Evolutionary conservation across 345 rosid species (phyloP).

Genomic region (Brassica napus): DNA sequence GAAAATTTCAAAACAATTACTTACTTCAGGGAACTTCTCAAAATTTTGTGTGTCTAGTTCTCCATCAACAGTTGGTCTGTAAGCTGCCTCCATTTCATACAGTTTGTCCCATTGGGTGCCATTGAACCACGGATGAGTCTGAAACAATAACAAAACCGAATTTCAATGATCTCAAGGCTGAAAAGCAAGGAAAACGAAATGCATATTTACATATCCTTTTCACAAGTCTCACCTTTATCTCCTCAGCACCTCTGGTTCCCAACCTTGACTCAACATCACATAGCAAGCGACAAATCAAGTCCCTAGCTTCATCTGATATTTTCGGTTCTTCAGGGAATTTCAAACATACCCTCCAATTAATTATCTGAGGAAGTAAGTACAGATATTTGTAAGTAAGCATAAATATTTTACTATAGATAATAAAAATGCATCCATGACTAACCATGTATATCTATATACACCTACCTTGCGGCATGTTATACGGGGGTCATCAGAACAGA

Average conservation of each 20-base stretch:
- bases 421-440: slow-evolving; percentile 24
- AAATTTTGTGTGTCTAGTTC: slow-evolving; percentile 96
- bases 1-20: slow-evolving; percentile 27
- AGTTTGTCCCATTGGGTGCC: slow-evolving; percentile 80
- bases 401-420: slow-evolving; percentile 14
- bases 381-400: slow-evolving; percentile 30
- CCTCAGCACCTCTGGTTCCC: slow-evolving; percentile 91
- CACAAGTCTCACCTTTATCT: slow-evolving; percentile 63
- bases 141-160: slow-evolving; percentile 26
- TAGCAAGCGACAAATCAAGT: slow-evolving; percentile 81
- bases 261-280: slow-evolving; percentile 90
- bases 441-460: slow-evolving; percentile 20
- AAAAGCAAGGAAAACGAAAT: slow-evolving; percentile 8
- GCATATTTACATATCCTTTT: neutral
- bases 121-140: slow-evolving; percentile 87
- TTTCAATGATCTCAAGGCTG: neutral
- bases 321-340: slow-evolving; percentile 94
- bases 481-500: slow-evolving; percentile 96
- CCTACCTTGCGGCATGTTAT: slow-evolving; percentile 94
- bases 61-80: slow-evolving; percentile 80
- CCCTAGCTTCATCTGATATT: slow-evolving; percentile 82
- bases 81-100: slow-evolving; percentile 85
- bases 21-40: slow-evolving; percentile 96
- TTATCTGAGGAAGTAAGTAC: slow-evolving; percentile 57
- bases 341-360: slow-evolving; percentile 90